phyloP scores from a whole-genome alignment of 179 eudicot species.

The Camellia oleifera region DNA sequence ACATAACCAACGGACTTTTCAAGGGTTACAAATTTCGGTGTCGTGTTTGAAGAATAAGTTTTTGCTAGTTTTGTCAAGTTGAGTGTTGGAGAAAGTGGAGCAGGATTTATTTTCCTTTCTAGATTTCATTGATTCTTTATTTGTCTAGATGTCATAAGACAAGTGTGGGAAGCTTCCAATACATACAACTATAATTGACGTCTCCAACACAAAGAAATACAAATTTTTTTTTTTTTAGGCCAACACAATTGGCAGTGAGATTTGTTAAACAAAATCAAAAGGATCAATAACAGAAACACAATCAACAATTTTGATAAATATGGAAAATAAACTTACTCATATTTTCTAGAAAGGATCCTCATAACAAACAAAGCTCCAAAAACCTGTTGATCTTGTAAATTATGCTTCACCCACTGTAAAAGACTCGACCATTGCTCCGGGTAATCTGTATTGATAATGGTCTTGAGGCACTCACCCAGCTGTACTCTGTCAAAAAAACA shows the following conservation, averaged over 20 bases:
- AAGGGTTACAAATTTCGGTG: too few species aligned
- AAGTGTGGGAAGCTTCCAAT: too few species aligned
- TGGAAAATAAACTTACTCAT: constrained; percentile 58
- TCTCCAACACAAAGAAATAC: neutral
- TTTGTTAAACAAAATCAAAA: neutral
- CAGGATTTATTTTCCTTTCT: too few species aligned
- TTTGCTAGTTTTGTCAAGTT: too few species aligned
- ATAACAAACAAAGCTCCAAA: constrained; percentile 92
- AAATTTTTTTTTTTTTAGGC: neutral
- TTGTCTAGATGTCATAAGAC: too few species aligned
- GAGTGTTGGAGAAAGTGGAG: too few species aligned
- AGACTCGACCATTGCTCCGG: constrained; percentile 98
- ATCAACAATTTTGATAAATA: neutral
- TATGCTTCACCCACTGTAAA: constrained; percentile 93
- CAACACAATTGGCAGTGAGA: neutral
- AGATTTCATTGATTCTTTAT: too few species aligned
- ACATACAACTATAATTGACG: neutral
- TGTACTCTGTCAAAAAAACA: constrained; percentile 58
- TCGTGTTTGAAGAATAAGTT: too few species aligned
- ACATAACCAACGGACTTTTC: too few species aligned
- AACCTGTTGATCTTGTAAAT: constrained; percentile 90
- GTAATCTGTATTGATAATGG: constrained; percentile 87
- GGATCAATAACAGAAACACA: neutral
- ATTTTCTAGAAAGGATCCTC: constrained; percentile 94
- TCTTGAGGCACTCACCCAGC: constrained; percentile 96